phyloP scores from a whole-genome alignment of 2,329 filamentous ascomycete species.

The Alternaria novae-zelandiae region DNA sequence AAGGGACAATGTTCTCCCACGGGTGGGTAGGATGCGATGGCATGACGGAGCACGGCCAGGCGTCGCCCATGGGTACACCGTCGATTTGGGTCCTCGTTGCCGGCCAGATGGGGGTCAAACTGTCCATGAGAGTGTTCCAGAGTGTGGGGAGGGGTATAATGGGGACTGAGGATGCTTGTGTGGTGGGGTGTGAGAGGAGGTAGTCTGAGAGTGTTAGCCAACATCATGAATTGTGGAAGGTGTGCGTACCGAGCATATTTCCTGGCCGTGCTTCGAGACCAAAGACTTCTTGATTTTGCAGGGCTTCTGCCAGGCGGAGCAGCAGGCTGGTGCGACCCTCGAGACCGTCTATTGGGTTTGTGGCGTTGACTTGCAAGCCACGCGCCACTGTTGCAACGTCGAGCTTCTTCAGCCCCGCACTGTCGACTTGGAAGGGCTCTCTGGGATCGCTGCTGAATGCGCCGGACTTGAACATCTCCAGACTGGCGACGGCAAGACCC shows the following conservation, averaged over 20 bases:
- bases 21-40: constrained; percentile 72
- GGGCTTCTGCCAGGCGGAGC: constrained; percentile 74
- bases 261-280: constrained; percentile 84
- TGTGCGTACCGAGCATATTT: constrained; percentile 80
- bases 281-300: constrained; percentile 84
- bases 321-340: constrained; percentile 84
- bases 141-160: constrained; percentile 86
- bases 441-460: constrained; percentile 81
- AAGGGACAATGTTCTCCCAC: constrained; percentile 85
- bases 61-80: constrained; percentile 86
- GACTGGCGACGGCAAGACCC: constrained; percentile 76
- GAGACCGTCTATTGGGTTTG: constrained; percentile 82
- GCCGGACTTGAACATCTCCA: constrained; percentile 94
- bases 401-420: constrained; percentile 74
- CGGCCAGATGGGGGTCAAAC: constrained; percentile 88
- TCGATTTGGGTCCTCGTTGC: constrained; percentile 84
- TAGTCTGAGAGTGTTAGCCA: constrained; percentile 67
- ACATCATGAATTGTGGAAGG: constrained; percentile 15
- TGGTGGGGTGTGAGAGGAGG: constrained; percentile 88
- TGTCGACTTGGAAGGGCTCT: constrained; percentile 91
- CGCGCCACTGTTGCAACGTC: constrained; percentile 77
- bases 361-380: constrained; percentile 82
- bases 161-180: constrained; percentile 84
- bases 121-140: constrained; percentile 90
- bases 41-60: constrained; percentile 89